Conservation (phyloP, 2,329 filamentous ascomycete species). For the Conoideocrella luteorostrata region DNA sequence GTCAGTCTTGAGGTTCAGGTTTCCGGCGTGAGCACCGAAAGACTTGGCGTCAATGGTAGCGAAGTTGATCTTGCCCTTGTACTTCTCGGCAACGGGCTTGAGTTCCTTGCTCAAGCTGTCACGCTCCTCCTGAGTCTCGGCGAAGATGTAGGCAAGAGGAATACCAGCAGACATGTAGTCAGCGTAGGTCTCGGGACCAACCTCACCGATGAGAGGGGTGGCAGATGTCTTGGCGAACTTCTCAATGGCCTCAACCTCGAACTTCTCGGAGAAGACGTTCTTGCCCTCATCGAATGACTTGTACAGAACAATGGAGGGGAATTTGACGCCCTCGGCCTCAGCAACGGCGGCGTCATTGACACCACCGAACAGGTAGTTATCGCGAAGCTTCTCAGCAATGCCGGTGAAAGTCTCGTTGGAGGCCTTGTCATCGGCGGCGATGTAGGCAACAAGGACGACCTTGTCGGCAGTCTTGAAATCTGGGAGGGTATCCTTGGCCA, state of each 20-base stretch:
- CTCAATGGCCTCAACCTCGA: slow-evolving; percentile 73
- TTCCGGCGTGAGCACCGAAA: slow-evolving; percentile 90
- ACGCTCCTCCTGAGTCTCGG: slow-evolving; percentile 86
- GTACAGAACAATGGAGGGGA: slow-evolving; percentile 87
- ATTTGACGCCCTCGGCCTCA: slow-evolving; percentile 82
- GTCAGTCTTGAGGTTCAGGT: slow-evolving; percentile 94
- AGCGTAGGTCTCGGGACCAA: slow-evolving; percentile 94
- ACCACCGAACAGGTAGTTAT: slow-evolving; percentile 88
- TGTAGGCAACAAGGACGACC: slow-evolving; percentile 87
- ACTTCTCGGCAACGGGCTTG: slow-evolving; percentile 82
- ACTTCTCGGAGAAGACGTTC: slow-evolving; percentile 69
- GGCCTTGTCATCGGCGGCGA: slow-evolving; percentile 72
- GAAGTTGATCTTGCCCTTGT: slow-evolving; percentile 94
- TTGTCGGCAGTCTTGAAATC: slow-evolving; percentile 98
- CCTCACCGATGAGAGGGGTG: slow-evolving; percentile 88
- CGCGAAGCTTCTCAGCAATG: slow-evolving; percentile 70
- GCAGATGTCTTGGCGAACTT: slow-evolving; percentile 78
- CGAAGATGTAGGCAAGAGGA: slow-evolving; percentile 95
- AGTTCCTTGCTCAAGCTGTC: slow-evolving; percentile 67
- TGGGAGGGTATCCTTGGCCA: slow-evolving; percentile 76
- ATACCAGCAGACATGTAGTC: slow-evolving; percentile 90
- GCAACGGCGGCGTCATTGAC: slow-evolving; percentile 78
- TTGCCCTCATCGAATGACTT: slow-evolving; percentile 98
- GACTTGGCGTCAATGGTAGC: slow-evolving; percentile 92
- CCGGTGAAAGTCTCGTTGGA: slow-evolving; percentile 79